Conservation (phyloP, 75 land plant species). For the Pinus taeda region DNA sequence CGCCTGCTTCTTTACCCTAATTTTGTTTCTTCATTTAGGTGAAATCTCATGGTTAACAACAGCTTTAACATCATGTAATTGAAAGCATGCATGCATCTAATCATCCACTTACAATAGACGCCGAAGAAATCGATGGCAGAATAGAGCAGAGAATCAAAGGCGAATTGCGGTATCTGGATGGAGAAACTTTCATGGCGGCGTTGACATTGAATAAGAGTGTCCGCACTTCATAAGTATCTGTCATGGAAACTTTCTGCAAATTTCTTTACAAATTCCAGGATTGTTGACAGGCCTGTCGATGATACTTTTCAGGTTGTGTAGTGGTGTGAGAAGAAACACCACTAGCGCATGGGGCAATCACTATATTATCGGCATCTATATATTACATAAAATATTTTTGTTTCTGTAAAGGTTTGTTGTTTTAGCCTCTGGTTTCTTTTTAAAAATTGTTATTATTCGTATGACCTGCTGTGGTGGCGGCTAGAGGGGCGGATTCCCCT, state of each 20-base stretch:
- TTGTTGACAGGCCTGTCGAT: neutral
- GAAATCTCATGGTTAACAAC: neutral
- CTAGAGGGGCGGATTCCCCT: too few species aligned
- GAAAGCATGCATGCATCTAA: conserved; percentile 77
- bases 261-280: neutral
- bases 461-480: too few species aligned
- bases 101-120: conserved; percentile 49
- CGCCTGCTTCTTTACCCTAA: neutral
- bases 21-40: neutral
- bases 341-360: too few species aligned
- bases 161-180: conserved; percentile 65
- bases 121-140: conserved; percentile 56
- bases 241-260: neutral
- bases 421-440: too few species aligned
- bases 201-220: conserved; percentile 75
- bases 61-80: neutral
- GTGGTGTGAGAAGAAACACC: too few species aligned
- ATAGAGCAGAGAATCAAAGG: conserved; percentile 68
- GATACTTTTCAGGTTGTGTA: conserved; percentile 38
- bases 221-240: conserved; percentile 51
- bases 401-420: too few species aligned
- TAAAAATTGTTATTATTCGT: too few species aligned
- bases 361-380: too few species aligned
- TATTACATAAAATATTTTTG: too few species aligned
- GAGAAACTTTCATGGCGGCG: conserved; percentile 62